These are phyloP conservation scores for Clonostachys rhizophaga DNA, from an alignment of 2,329 filamentous ascomycete species.

Conservation along the genomic window DNA sequence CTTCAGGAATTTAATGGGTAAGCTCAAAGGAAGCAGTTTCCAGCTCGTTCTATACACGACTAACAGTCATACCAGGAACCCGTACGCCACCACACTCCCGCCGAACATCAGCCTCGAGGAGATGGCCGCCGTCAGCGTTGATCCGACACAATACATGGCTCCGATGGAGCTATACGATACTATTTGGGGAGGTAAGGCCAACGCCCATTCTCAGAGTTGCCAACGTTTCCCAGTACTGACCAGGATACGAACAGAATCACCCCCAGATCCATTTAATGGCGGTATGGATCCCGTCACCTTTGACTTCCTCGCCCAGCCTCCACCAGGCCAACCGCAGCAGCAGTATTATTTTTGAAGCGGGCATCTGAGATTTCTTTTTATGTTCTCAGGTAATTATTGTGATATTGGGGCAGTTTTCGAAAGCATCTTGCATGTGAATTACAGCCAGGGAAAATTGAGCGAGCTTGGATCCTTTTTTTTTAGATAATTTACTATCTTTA, in stretches of 20 bases:
- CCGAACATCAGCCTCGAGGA: constrained; percentile 32
- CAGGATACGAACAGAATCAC: constrained; percentile 38
- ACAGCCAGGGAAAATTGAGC: too few relatives aligned
- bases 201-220: neutral
- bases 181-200: constrained; percentile 59
- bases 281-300: constrained; percentile 54
- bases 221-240: constrained; percentile 1
- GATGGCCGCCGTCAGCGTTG: constrained; percentile 43
- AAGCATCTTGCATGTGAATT: neutral
- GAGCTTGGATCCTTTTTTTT: too few relatives aligned
- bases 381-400: neutral
- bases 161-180: constrained; percentile 66
- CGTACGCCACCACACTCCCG: constrained; percentile 24
- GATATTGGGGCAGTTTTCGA: neutral
- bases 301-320: constrained; percentile 55
- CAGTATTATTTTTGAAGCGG: constrained; percentile 49
- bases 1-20: constrained; percentile 39
- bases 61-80: constrained; percentile 14
- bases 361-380: neutral
- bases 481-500: too few relatives aligned
- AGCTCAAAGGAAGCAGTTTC: constrained; percentile 2
- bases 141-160: constrained; percentile 56
- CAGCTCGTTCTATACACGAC: neutral
- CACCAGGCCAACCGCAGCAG: constrained; percentile 47
- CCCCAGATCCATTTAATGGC: constrained; percentile 50